These are phyloP conservation scores for Luffa aegyptiaca DNA, from an alignment of 306 rosid species.

Conservation along the genomic window DNA sequence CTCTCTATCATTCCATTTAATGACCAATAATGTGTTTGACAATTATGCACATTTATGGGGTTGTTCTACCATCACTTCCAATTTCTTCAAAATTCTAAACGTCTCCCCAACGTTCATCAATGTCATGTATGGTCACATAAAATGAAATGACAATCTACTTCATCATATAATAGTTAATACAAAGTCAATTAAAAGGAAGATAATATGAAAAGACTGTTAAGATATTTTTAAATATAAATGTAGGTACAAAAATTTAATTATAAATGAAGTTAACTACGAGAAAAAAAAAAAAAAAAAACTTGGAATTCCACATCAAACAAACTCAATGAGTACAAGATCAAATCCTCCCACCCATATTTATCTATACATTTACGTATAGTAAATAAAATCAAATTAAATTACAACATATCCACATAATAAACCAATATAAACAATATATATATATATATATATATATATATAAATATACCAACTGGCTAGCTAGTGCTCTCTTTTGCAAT, in stretches of 20 bases:
- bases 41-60: not conserved
- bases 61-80: slow-evolving; percentile 1
- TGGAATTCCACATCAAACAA: not conserved
- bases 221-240: not conserved
- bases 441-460: not conserved
- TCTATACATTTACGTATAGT: not conserved
- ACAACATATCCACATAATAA: slow-evolving; percentile 2
- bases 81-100: not conserved
- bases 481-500: not conserved
- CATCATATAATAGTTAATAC: not conserved
- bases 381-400: not conserved
- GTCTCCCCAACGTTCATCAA: not conserved
- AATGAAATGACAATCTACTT: not conserved
- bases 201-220: not conserved
- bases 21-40: not conserved
- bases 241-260: not conserved
- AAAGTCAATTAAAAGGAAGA: not conserved
- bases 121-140: not conserved
- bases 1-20: slow-evolving; percentile 5
- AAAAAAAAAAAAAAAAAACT: not conserved
- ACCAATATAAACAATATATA: not conserved
- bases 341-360: not conserved
- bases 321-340: not conserved
- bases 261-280: not conserved
- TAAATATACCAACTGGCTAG: not conserved